Percentiles rank a stretch among this genome's conserved stretches.
These are phyloP conservation scores for Stephania japonica DNA, from an alignment of 164 flowering plant species.

Conservation along the genomic window DNA sequence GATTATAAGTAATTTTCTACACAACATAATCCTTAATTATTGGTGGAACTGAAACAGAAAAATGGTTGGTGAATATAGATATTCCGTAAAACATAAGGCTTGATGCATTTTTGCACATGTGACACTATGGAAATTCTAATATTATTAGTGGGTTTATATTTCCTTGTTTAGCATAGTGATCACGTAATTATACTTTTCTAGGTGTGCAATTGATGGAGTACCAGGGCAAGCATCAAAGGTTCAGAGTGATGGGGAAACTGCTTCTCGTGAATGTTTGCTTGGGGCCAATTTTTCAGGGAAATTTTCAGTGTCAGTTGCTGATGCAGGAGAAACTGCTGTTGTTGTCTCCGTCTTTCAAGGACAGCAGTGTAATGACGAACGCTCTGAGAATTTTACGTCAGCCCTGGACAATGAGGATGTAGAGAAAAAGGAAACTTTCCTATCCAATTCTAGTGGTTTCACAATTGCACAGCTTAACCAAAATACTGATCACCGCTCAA, in stretches of 20 bases:
- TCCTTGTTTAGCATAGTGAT: background rate
- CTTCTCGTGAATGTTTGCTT: slow-evolving; percentile 15
- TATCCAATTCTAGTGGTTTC: slow-evolving; percentile 11
- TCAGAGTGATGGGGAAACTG: slow-evolving; percentile 22
- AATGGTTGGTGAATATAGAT: background rate
- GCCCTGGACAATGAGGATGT: slow-evolving; percentile 15
- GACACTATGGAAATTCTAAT: background rate
- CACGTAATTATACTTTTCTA: slow-evolving; percentile 14
- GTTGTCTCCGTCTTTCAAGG: slow-evolving; percentile 72
- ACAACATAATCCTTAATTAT: background rate
- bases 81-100: background rate
- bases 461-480: slow-evolving; percentile 12
- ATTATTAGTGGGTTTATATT: background rate
- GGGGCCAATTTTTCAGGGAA: slow-evolving; percentile 49
- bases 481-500: slow-evolving; percentile 17
- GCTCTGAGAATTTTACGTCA: slow-evolving; percentile 21
- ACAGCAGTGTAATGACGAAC: slow-evolving; percentile 26
- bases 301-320: slow-evolving; percentile 74
- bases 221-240: slow-evolving; percentile 19
- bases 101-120: background rate
- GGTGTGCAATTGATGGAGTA: slow-evolving; percentile 38
- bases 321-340: slow-evolving; percentile 89
- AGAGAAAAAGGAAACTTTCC: slow-evolving; percentile 12
- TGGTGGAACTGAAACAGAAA: background rate
- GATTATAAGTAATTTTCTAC: background rate